Conservation (phyloP, 306 rosid species). For the Hippophae rhamnoides region DNA sequence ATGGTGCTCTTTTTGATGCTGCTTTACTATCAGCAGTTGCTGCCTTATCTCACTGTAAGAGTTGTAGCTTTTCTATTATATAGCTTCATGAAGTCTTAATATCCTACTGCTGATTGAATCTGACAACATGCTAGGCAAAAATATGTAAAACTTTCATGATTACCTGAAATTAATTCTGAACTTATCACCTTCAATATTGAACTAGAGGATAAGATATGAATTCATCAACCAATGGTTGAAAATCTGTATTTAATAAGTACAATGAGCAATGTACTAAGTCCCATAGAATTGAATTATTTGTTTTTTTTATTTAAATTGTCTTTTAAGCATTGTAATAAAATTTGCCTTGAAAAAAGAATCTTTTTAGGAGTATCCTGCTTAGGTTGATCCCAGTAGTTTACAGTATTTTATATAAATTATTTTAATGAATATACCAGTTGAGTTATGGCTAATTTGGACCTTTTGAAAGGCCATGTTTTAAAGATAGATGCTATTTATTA, state of each 20-base stretch:
- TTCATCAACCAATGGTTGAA: background rate
- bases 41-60: slow-evolving; percentile 75
- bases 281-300: no score
- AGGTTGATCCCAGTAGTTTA: no score
- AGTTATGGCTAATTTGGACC: no score
- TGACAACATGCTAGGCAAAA: background rate
- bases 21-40: slow-evolving; percentile 81
- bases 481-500: no score
- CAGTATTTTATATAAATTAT: no score
- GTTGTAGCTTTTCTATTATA: slow-evolving; percentile 16
- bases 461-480: no score
- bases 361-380: no score
- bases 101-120: background rate
- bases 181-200: background rate
- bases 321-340: no score
- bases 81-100: background rate
- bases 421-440: no score
- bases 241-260: background rate
- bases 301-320: no score
- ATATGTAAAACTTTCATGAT: background rate
- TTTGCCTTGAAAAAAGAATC: no score
- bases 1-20: slow-evolving; percentile 79
- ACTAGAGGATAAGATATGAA: background rate
- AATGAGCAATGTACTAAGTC: no score
- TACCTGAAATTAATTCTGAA: background rate